A percentile compares a stretch with the other conserved stretches of the same genome.
phyloP scores from a whole-genome alignment of 2,329 filamentous ascomycete species.

The Phaeosphaeriaceae sp. region DNA sequence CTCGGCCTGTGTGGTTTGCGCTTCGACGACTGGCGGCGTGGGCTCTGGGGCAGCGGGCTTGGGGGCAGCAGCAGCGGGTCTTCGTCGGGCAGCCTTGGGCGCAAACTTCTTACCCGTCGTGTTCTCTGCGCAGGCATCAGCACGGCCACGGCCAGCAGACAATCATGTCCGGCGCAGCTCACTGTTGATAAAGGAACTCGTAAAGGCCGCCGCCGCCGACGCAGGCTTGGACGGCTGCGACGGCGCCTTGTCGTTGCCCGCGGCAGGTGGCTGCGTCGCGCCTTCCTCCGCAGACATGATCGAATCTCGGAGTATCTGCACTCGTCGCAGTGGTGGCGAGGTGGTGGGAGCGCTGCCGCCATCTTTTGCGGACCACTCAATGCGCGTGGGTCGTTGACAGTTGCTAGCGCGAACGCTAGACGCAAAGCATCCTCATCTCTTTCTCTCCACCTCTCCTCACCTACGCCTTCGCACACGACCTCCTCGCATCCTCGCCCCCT shows the following conservation, averaged over 20 bases:
- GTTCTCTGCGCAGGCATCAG: slow-evolving; percentile 40
- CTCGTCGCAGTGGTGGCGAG: background rate
- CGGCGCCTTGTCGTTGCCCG: slow-evolving; percentile 24
- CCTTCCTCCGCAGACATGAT: slow-evolving; percentile 41
- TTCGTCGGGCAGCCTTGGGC: slow-evolving; percentile 55
- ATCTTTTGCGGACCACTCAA: background rate
- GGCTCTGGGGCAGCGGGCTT: slow-evolving; percentile 14
- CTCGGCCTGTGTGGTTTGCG: slow-evolving; percentile 14
- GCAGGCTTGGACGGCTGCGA: slow-evolving; percentile 17
- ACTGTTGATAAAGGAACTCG: slow-evolving; percentile 44
- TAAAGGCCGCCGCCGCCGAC: slow-evolving; percentile 27
- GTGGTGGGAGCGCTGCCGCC: background rate
- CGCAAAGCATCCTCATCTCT: background rate
- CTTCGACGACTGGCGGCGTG: slow-evolving; percentile 19
- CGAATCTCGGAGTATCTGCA: too few species aligned
- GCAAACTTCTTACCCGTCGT: slow-evolving; percentile 57
- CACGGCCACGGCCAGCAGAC: slow-evolving; percentile 12
- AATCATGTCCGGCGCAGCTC: slow-evolving; percentile 12
- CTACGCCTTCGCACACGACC: slow-evolving; percentile 35
- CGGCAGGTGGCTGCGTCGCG: slow-evolving; percentile 15
- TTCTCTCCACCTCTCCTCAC: slow-evolving; percentile 21
- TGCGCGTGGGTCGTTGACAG: background rate
- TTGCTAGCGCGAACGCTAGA: background rate
- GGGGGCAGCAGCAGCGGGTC: slow-evolving; percentile 40
- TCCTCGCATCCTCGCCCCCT: slow-evolving; percentile 6